Evolutionary conservation across 306 rosid genomes (phyloP), one percentile per base, ranked within the genome.

Genomic region (Citrullus colocynthis): DNA sequence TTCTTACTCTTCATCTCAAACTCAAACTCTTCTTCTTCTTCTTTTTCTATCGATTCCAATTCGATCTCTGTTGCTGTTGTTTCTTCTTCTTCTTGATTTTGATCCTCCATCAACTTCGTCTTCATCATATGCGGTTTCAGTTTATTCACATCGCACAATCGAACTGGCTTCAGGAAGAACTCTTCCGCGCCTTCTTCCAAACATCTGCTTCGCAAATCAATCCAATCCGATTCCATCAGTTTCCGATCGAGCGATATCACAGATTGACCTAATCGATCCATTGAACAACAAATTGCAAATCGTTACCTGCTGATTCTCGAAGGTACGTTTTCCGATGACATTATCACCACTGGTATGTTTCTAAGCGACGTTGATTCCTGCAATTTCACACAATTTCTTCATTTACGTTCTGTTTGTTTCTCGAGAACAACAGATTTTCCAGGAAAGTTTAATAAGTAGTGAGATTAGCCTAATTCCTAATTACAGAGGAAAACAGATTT

Each of bases 251-350:
- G 57, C 57, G 20, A 52, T 16, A 52, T 17, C 49, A 64, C 7
- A 63, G 70, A 63, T 63, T 21, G 54, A 12, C 54, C 54, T 3
- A 15, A 63, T 34, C 16, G 10, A 30, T 14, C 41, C 37, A 61
- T 61, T 13, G 1, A 14, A 32, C 42, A n/a, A 56, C 14, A 17
- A 37, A 9, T 65, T 37, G 49, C 28, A 39, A 39, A 18, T 37
- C 8, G 28, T 85, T 83, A 92, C 96, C 97, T 90, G 80, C 10
- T 89, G 75, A 91, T 93, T 80, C 98, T 93, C 74, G 98, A 85
- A 78, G 97, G 98, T 76, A 82, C 97, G 85, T 93, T 90, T 81
- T 93, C 97, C 15, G 96, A 93, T 74, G 97, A 91, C 98, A 91
- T 89, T 78, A 91, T 93, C 87, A 91, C 98, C 15, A 93, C 97